Base-by-base conservation (phyloP, 139 green algal genomes). In the Prasinococcaceae sp. region DNA sequence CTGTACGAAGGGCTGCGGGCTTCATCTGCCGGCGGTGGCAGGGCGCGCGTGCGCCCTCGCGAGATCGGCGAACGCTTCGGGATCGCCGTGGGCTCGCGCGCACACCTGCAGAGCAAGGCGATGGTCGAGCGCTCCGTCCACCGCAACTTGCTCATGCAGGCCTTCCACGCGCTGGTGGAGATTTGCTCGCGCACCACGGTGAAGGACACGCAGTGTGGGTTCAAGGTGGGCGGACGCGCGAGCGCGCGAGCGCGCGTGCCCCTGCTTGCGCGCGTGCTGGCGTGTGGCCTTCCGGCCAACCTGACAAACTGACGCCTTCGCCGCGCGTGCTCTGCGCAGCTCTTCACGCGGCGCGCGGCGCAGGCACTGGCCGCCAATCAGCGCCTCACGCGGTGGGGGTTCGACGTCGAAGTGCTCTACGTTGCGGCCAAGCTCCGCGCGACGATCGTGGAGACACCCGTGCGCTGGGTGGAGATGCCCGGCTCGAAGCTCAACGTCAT, bases 151-250 rank as follows among this genome's bases (percentile, higher is more conserved):
- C 58, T 94, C 3, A 94, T 83, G 75, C 70, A 82, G 22, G 85
- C 80, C 30, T 95, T 95, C 48, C 86, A 95, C 63, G 24, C 82
- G 17, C 60, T 88, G 5, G 86, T 95, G 0, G 70, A 61, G 17
- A 49, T 90, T 40, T 85, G 93, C 22, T 77, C 80, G 2, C 82
- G 86, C 6, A 55, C 50, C 5, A 48, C 14, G 24, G 37, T 92
- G 1, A 60, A 57, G 8, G 86, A 95, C 74, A 95, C 86, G 0
- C 86, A 95, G 61, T 95, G 86, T 68, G 86, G 86, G 35, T 95
- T 94, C 76, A n/a, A n/a, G n/a, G n/a, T n/a, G n/a, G n/a, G n/a
- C n/a, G n/a, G n/a, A n/a, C n/a, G n/a, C n/a, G n/a, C n/a, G n/a
- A n/a, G n/a, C n/a, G n/a, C n/a, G n/a, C n/a, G n/a, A n/a, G n/a